phyloP scores from a whole-genome alignment of 805 yeast species.

The Pichia manshurica region DNA sequence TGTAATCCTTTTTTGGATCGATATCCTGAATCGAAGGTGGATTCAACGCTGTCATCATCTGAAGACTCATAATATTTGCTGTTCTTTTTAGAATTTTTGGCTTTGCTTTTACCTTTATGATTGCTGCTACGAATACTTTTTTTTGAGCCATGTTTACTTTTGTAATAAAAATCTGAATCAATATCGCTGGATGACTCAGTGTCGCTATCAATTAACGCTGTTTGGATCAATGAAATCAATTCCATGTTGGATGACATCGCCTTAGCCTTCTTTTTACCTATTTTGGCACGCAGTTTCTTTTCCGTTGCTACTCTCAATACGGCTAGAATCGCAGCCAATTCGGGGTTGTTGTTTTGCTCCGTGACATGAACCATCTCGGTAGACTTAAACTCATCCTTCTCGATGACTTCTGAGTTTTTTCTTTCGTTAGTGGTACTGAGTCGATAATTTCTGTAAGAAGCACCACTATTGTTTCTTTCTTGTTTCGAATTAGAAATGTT shows the following conservation, averaged over 20 bases:
- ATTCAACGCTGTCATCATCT: neutral
- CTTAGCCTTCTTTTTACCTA: conserved; percentile 4
- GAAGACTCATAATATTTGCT: neutral
- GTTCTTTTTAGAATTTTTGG: neutral
- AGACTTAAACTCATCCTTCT: neutral
- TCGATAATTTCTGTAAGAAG: neutral
- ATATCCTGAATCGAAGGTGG: neutral
- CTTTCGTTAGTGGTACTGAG: neutral
- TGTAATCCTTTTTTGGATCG: neutral
- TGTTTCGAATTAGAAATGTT: neutral
- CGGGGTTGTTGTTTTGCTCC: neutral
- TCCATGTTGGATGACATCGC: conserved; percentile 1
- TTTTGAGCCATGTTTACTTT: neutral
- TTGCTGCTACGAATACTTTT: neutral
- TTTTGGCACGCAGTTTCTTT: conserved; percentile 6
- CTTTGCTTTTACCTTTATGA: neutral
- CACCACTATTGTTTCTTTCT: neutral
- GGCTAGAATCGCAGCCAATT: conserved; percentile 1
- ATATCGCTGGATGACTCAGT: neutral
- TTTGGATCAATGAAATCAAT: conserved; percentile 2
- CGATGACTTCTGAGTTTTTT: neutral
- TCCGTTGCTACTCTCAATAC: conserved; percentile 2
- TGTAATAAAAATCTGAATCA: neutral
- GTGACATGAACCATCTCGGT: neutral
- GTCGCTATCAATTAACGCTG: conserved; percentile 6